Evolutionary conservation across 257 asterid species (phyloP).

Genomic region (Solanum appendiculatum): DNA sequence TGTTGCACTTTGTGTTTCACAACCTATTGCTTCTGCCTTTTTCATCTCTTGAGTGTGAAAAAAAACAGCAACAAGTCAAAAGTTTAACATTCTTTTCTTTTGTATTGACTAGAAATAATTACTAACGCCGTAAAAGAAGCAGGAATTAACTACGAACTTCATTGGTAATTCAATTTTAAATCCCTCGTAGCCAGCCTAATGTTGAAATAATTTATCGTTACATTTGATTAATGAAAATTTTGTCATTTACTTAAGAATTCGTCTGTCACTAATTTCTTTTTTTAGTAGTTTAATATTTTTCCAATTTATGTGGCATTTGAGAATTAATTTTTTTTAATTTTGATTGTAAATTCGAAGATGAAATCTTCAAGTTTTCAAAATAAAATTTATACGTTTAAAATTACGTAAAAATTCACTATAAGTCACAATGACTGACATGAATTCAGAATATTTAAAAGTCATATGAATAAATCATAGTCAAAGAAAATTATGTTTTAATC

Average conservation of each 20-base stretch:
- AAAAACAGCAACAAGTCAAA: not conserved
- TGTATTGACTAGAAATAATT: not conserved
- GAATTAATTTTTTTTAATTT: too few relatives aligned
- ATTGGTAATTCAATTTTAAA: too few relatives aligned
- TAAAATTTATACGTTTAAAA: too few relatives aligned
- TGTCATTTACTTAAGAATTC: too few relatives aligned
- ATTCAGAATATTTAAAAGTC: not conserved
- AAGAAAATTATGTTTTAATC: too few relatives aligned
- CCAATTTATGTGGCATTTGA: too few relatives aligned
- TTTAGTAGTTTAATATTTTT: too few relatives aligned
- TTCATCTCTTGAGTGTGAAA: not conserved
- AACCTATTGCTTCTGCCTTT: not conserved
- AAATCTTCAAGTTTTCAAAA: too few relatives aligned
- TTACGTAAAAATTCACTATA: too few relatives aligned
- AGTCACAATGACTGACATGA: not conserved
- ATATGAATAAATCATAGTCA: not conserved
- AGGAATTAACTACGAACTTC: not conserved
- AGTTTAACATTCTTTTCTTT: not conserved
- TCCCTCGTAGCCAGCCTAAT: not conserved
- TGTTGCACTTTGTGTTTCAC: not conserved
- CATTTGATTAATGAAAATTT: not conserved
- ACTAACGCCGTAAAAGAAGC: not conserved
- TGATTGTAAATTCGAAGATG: too few relatives aligned
- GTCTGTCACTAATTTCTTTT: not conserved
- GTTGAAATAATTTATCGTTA: not conserved